A percentile compares a stretch with the other conserved stretches of the same genome.
These are phyloP conservation scores for Dioscorea dumetorum DNA, from an alignment of 106 monocot genomes.

Conservation along the genomic window DNA sequence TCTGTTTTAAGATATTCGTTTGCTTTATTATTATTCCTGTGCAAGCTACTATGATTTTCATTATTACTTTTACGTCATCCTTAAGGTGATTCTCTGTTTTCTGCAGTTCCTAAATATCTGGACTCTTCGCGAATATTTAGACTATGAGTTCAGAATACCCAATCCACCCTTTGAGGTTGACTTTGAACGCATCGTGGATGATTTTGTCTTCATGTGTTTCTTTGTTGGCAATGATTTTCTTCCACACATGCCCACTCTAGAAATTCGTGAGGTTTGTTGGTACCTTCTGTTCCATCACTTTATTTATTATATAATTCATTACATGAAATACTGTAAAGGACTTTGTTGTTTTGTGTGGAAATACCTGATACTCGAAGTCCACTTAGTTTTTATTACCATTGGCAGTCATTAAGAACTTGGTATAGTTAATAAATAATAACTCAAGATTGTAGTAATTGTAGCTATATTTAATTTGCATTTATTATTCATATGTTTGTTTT, in stretches of 20 bases:
- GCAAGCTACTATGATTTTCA: neutral
- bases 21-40: neutral
- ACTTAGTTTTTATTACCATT: too few species aligned
- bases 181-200: conserved; percentile 91
- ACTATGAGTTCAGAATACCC: conserved; percentile 82
- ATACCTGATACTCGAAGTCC: too few species aligned
- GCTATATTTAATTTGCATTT: too few species aligned
- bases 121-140: conserved; percentile 91
- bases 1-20: conserved; percentile 8
- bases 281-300: neutral
- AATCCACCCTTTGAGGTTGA: conserved; percentile 80
- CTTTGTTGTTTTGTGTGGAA: too few species aligned
- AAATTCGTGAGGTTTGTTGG: conserved; percentile 88
- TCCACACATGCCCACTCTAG: conserved; percentile 95
- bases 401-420: too few species aligned
- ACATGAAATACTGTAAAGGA: too few species aligned
- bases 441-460: too few species aligned
- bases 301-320: too few species aligned
- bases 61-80: neutral
- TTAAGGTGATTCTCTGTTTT: neutral
- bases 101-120: conserved; percentile 97
- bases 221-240: conserved; percentile 99
- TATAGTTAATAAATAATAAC: too few species aligned
- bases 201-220: conserved; percentile 95
- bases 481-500: neutral